Percentiles rank a stretch among this genome's conserved stretches.
phyloP scores from a whole-genome alignment of 495 filamentous ascomycete species.

The Staphylotrichum longicolle region DNA sequence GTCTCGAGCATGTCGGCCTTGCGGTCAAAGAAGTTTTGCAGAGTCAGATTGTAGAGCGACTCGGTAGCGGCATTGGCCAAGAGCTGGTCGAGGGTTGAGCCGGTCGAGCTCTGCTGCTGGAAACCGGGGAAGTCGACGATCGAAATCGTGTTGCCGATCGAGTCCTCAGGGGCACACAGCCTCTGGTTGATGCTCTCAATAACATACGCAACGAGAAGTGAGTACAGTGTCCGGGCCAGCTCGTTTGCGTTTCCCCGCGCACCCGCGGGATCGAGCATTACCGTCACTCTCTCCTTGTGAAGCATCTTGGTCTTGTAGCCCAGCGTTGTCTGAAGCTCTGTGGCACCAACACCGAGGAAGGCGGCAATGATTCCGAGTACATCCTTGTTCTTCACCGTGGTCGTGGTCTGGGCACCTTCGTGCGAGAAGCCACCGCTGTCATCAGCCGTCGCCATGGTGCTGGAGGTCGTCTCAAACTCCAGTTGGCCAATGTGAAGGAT shows the following conservation, averaged over 20 bases:
- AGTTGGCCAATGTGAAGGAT: conserved; percentile 95
- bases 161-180: conserved; percentile 82
- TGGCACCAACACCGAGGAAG: conserved; percentile 78
- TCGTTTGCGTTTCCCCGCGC: conserved; percentile 91
- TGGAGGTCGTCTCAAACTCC: conserved; percentile 78
- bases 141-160: conserved; percentile 87
- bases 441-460: conserved; percentile 73
- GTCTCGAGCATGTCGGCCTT: conserved; percentile 88
- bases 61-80: conserved; percentile 93
- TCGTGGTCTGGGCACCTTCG: conserved; percentile 83
- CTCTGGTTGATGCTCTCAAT: conserved; percentile 90
- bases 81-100: conserved; percentile 85
- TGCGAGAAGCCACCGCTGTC: conserved; percentile 96
- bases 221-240: conserved; percentile 88
- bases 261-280: conserved; percentile 92
- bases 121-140: conserved; percentile 97
- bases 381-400: conserved; percentile 90
- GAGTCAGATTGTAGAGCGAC: conserved; percentile 84
- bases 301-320: conserved; percentile 96
- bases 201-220: conserved; percentile 89
- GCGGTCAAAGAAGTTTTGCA: conserved; percentile 93
- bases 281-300: conserved; percentile 88
- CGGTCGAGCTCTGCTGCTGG: conserved; percentile 74
- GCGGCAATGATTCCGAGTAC: conserved; percentile 80
- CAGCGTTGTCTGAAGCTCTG: conserved; percentile 80